Conservation (phyloP, 2,329 filamentous ascomycete genomes). For the Dactylella cylindrospora region DNA sequence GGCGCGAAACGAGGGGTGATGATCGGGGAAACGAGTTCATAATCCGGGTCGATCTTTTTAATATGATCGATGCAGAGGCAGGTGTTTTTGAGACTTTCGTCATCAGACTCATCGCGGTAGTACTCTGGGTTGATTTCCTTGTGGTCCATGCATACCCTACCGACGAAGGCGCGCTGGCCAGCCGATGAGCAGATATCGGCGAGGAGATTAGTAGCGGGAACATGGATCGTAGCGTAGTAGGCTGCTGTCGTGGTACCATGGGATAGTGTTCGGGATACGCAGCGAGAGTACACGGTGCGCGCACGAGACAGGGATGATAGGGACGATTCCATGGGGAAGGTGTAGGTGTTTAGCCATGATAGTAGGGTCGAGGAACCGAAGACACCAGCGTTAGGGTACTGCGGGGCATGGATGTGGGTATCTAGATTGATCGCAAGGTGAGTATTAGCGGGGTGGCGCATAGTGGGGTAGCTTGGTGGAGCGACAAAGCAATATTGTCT, state of each 20-base stretch:
- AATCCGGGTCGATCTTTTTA: conserved; percentile 63
- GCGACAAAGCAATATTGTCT: conserved; percentile 14
- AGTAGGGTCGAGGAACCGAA: conserved; percentile 92
- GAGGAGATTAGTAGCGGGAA: conserved; percentile 84
- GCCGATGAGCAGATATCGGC: conserved; percentile 75
- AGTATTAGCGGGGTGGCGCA: background rate
- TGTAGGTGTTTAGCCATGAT: conserved; percentile 91
- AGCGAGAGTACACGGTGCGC: conserved; percentile 71
- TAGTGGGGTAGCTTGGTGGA: background rate
- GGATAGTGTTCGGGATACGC: conserved; percentile 76
- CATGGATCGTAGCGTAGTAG: conserved; percentile 92
- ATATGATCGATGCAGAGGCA: conserved; percentile 67
- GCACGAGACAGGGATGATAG: conserved; percentile 67
- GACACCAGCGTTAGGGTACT: conserved; percentile 91
- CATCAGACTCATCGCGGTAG: conserved; percentile 73
- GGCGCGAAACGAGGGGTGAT: conserved; percentile 74
- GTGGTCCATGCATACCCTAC: conserved; percentile 92
- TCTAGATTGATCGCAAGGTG: background rate
- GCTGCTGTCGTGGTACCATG: conserved; percentile 90
- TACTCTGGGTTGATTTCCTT: conserved; percentile 65
- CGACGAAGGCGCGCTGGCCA: conserved; percentile 88
- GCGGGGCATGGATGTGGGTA: conserved; percentile 90
- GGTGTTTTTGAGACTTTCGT: conserved; percentile 61
- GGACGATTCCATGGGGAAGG: conserved; percentile 85
- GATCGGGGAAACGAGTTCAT: conserved; percentile 71